Evolutionary conservation across 495 filamentous ascomycete species (phyloP), one percentile per base, ranked within the genome.

Genomic region (Neurospora sp.): DNA sequence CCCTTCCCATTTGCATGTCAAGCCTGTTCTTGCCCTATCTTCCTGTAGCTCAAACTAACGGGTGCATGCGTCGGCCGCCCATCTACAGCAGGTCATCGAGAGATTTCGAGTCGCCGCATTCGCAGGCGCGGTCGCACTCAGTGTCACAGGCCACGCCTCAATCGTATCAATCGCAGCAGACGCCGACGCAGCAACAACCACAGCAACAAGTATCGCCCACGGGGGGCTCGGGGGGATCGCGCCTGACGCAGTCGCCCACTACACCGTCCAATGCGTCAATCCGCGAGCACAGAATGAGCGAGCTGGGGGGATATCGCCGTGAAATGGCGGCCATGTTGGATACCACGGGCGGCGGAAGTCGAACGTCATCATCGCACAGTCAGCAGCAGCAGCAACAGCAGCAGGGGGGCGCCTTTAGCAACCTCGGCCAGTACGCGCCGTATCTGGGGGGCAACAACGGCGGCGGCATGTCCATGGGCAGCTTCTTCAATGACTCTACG

Each of bases 261-360:
- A 82, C 79, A 61, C 78, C 83, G 71, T 83, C 85, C 70, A 85
- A 81, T 76, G 78, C 81, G 70, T 84, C 87, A 71, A 74, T 83
- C 35, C 84, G 84, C 78, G 85, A 84, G 22, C 81, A 80, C 69
- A 81, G 85, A 70, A 82, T 87, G 84, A 85, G 81, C 78, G 87
- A 89, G 72, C 84, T 91, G 73, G 83, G 84, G 75, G 88, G 89
- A 77, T 89, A 93, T 76, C 88, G 90, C 74, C 89, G 90, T 79
- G 90, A 92, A 72, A 86, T 93, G n/a, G 53, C 53, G 53, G 87
- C 89, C 68, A 89, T 90, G 35, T 82, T 92, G 68, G 89, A 92
- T 69, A 88, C 87, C 48, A 84, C 85, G 71, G 86, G 84, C 75
- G 85, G 83, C 12, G 53, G 76, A 71, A 59, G 42, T 61, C 70